Conservation (phyloP, 2,329 filamentous ascomycete species). For the Xylaria sp. region DNA sequence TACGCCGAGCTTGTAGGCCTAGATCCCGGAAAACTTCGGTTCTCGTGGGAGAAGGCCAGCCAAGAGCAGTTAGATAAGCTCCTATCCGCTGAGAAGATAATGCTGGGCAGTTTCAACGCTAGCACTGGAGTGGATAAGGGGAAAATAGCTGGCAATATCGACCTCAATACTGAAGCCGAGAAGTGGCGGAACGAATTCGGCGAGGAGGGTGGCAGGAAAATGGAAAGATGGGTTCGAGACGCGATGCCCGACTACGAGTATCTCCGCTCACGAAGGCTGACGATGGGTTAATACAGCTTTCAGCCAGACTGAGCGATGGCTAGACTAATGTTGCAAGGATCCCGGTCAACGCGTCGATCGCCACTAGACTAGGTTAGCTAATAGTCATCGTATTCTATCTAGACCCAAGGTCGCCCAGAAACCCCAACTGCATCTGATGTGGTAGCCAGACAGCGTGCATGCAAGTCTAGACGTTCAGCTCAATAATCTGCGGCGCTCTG, state of each 20-base stretch:
- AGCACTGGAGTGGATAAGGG: constrained; percentile 21
- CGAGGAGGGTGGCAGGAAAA: constrained; percentile 23
- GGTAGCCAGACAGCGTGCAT: background rate
- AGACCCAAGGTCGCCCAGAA: background rate
- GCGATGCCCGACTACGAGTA: constrained; percentile 31
- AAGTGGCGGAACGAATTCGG: constrained; percentile 30
- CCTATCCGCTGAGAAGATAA: background rate
- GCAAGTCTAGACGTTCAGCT: background rate
- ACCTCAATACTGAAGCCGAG: constrained; percentile 23
- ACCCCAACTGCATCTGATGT: background rate
- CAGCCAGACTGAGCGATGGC: background rate
- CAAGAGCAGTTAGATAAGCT: constrained; percentile 12
- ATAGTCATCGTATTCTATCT: background rate
- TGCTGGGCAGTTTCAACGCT: constrained; percentile 19
- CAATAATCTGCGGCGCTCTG: background rate
- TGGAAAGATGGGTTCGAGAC: constrained; percentile 26
- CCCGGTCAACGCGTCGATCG: background rate
- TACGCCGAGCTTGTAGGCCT: constrained; percentile 24
- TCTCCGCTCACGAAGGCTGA: constrained; percentile 11
- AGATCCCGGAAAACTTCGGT: constrained; percentile 20
- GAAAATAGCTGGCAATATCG: constrained; percentile 24
- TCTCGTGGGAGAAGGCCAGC: constrained; percentile 26
- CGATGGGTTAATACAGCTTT: background rate
- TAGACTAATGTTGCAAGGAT: background rate
- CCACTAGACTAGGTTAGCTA: background rate